Conservation (phyloP, 2,329 filamentous ascomycete genomes). For the Neurospora crassa region DNA sequence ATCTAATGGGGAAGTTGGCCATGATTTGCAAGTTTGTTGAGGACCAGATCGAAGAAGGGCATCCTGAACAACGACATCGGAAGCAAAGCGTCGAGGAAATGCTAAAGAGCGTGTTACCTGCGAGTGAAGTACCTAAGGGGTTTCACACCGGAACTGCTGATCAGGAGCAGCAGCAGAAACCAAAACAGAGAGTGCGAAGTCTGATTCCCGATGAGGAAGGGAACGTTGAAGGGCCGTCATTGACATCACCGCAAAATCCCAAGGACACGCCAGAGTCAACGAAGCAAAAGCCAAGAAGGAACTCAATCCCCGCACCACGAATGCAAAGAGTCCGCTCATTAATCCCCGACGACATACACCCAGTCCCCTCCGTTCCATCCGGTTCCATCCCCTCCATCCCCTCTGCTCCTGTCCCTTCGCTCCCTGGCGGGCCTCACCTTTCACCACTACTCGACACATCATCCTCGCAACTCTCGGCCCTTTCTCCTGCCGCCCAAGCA, state of each 20-base stretch:
- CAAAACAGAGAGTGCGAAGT: neutral
- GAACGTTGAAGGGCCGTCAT: neutral
- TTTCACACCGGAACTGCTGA: neutral
- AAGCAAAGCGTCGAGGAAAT: neutral
- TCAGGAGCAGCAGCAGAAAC: neutral
- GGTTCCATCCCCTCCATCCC: neutral
- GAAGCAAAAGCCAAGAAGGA: neutral
- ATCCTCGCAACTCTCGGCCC: neutral
- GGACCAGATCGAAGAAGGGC: neutral
- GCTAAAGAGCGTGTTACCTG: neutral
- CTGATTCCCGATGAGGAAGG: neutral
- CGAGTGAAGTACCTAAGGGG: neutral
- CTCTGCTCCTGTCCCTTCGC: neutral
- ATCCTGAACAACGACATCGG: neutral
- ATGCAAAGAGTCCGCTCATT: neutral
- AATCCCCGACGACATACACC: neutral
- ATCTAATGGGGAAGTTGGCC: neutral
- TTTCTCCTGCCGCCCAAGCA: neutral
- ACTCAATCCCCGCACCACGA: neutral
- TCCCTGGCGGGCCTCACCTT: neutral
- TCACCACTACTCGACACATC: neutral
- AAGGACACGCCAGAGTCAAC: neutral
- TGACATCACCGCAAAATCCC: neutral
- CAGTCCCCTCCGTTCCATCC: neutral
- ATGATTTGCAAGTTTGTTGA: neutral